phyloP scores from a whole-genome alignment of 768 basidiomycete species.

The Pleurotus salmoneostramineus region DNA sequence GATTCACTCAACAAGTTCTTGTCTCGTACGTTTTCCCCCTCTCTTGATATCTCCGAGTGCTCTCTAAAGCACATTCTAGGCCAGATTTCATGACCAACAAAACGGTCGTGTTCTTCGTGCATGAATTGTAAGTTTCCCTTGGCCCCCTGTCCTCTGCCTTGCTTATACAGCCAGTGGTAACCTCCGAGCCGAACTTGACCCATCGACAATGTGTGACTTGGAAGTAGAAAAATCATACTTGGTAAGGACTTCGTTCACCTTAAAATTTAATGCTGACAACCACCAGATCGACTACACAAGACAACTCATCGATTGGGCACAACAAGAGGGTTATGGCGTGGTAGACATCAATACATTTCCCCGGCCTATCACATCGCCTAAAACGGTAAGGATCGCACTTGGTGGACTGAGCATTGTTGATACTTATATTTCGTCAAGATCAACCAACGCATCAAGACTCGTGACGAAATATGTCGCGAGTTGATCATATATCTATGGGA shows the following conservation, averaged over 20 bases:
- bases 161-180: constrained; percentile 61
- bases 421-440: background rate
- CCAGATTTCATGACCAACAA: constrained; percentile 72
- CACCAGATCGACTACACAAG: constrained; percentile 84
- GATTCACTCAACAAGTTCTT: constrained; percentile 80
- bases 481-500: constrained; percentile 91
- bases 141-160: background rate
- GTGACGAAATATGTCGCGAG: constrained; percentile 46
- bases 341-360: constrained; percentile 86
- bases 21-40: constrained; percentile 65
- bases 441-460: constrained; percentile 33
- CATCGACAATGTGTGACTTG: constrained; percentile 67
- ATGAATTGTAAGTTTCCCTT: constrained; percentile 78
- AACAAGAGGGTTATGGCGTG: constrained; percentile 59
- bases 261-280: background rate
- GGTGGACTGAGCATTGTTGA: background rate
- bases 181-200: constrained; percentile 77
- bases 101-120: constrained; percentile 82
- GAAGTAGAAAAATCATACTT: constrained; percentile 82
- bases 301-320: constrained; percentile 75
- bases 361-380: constrained; percentile 39
- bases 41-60: background rate
- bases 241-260: constrained; percentile 34
- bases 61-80: constrained; percentile 34
- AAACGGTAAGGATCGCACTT: constrained; percentile 24